Base-by-base conservation (phyloP, 2,329 filamentous ascomycete genomes). In the Pseudogymnoascus sp. region DNA sequence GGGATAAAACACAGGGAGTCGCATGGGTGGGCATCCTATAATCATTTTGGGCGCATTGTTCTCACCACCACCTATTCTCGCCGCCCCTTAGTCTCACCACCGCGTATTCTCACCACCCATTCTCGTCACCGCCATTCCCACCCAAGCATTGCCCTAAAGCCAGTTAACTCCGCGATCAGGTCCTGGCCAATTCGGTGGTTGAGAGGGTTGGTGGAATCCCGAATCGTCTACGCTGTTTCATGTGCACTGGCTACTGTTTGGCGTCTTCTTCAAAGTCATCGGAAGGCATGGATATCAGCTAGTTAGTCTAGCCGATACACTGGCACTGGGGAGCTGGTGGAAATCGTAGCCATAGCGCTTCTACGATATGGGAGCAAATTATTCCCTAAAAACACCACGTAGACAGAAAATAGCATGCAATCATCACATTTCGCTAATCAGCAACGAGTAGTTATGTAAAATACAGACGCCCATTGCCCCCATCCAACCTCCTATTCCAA, bases 351-450 rank as follows among this genome's bases (percentile, higher is more conserved):
- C 33, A 37, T 37, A 14, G 13, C 6, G 35, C 14, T n/a, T 37
- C 35, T 40, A 40, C 37, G 6, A 13, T 16, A 14, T 14, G 8
- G n/a, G 37, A 21, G 40, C 40, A 44, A 24, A 7, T 44, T 44
- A 44, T 4, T 24, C 40, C 13, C 11, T 21, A 47, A 4, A 26
- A n/a, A 2, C 19, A 1, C 6, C 19, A 26, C 14, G 24, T 7
- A 19, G 3, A 4, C 21, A 26, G 11, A 47, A 47, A 5, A 50
- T 50, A 50, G 44, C 44, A 50, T 50, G 24, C 44, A 50, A 29
- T 50, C 44, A 50, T 50, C 44, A 50, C 44, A 50, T 50, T 50
- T 50, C 44, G 44, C 44, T 50, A 50, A 50, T 50, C 44, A 50
- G 44, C 44, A 50, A 50, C 44, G 44, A 50, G 21, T 50, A 50